Evolutionary conservation across 805 yeast genomes (phyloP).

Genomic region (Ogataea neopini): DNA sequence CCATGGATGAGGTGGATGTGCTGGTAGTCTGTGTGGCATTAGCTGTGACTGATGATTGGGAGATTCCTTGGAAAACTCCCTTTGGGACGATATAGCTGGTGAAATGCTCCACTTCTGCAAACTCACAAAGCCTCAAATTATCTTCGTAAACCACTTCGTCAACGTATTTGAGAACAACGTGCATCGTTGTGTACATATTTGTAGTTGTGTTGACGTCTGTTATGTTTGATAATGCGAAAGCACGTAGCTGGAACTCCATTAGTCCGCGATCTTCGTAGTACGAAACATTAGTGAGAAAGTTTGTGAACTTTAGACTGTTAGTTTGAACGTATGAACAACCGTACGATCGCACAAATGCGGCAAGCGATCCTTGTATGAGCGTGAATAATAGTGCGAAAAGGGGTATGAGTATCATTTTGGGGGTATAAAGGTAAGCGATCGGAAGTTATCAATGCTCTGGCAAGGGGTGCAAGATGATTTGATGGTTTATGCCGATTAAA

Average conservation of each 20-base stretch:
- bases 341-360: slow-evolving; percentile 21
- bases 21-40: too few species aligned
- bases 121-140: slow-evolving; percentile 45
- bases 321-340: slow-evolving; percentile 5
- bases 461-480: too few species aligned
- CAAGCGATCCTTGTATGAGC: slow-evolving; percentile 1
- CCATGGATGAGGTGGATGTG: background rate
- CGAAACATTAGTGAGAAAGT: slow-evolving; percentile 24
- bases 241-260: slow-evolving; percentile 19
- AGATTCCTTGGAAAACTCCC: slow-evolving; percentile 21
- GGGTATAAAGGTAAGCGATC: background rate
- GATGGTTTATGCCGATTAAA: background rate
- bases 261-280: slow-evolving; percentile 14
- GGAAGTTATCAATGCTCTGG: background rate
- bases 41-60: background rate
- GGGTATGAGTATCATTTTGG: background rate
- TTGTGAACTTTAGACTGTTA: slow-evolving; percentile 9
- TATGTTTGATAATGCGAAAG: slow-evolving; percentile 30
- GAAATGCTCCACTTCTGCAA: slow-evolving; percentile 22
- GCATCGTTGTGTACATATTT: slow-evolving; percentile 50
- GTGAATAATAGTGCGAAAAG: background rate
- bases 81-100: slow-evolving; percentile 13
- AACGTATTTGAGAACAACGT: slow-evolving; percentile 44
- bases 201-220: slow-evolving; percentile 47
- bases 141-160: slow-evolving; percentile 43